Conservation (phyloP, 2,329 filamentous ascomycete genomes). For the Monosporascus sp. region DNA sequence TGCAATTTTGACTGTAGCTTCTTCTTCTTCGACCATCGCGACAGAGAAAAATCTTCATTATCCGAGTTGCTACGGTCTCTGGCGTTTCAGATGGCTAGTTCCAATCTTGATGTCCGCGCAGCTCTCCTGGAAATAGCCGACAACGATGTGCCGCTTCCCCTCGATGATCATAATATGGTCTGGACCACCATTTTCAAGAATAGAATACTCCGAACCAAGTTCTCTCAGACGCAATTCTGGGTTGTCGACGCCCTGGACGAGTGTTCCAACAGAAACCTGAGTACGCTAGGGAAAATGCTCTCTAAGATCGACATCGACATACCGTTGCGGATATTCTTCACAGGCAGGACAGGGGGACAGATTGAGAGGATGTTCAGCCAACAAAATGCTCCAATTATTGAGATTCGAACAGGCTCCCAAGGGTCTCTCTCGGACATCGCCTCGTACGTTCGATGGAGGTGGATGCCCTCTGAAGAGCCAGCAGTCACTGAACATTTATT, state of each 20-base stretch:
- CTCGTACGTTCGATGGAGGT: slow-evolving; percentile 8
- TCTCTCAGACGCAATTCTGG: slow-evolving; percentile 15
- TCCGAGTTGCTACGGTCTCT: slow-evolving; percentile 11
- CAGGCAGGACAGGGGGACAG: slow-evolving; percentile 13
- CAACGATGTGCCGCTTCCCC: slow-evolving; percentile 6
- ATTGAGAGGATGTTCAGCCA: slow-evolving; percentile 12
- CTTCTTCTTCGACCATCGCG: slow-evolving; percentile 22
- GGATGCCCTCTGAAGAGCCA: slow-evolving; percentile 1
- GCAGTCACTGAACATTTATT: slow-evolving; percentile 6
- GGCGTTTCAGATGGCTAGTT: slow-evolving; percentile 18
- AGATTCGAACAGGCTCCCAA: slow-evolving; percentile 12
- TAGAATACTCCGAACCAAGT: slow-evolving; percentile 11
- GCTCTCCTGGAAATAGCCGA: slow-evolving; percentile 12
- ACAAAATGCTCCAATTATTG: slow-evolving; percentile 6
- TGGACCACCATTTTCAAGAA: slow-evolving; percentile 17
- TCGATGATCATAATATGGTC: slow-evolving; percentile 13
- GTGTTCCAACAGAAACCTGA: slow-evolving; percentile 5
- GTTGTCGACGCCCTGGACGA: slow-evolving; percentile 19
- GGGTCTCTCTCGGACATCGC: slow-evolving; percentile 15
- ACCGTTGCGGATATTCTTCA: slow-evolving; percentile 16
- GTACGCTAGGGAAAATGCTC: slow-evolving; percentile 10
- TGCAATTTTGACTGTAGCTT: slow-evolving; percentile 18
- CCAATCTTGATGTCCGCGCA: slow-evolving; percentile 12
- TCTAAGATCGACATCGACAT: slow-evolving; percentile 8
- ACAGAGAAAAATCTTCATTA: slow-evolving; percentile 8